These are phyloP conservation scores for Citrus reticulata DNA, from an alignment of 345 rosid genomes.

Conservation along the genomic window DNA sequence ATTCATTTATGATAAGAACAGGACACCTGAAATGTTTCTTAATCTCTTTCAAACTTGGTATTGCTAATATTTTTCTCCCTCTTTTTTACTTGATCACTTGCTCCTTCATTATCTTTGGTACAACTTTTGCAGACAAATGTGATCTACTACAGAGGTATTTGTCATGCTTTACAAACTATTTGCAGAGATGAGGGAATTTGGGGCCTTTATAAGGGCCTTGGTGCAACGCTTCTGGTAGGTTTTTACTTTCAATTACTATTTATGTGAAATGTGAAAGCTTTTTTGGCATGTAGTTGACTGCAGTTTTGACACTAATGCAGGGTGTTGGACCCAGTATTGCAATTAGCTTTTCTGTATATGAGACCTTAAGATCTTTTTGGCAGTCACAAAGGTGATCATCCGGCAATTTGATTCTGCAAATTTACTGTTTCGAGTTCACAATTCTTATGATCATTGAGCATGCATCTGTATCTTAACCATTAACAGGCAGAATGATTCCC, in stretches of 20 bases:
- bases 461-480: not conserved
- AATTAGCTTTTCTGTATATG: slow-evolving; percentile 84
- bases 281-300: not conserved
- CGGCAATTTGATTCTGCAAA: not conserved
- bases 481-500: slow-evolving; percentile 77
- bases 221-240: slow-evolving; percentile 80
- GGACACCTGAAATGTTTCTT: not conserved
- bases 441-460: not conserved
- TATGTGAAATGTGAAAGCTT: not conserved
- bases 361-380: slow-evolving; percentile 83
- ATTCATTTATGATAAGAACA: not conserved
- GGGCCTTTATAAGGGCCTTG: slow-evolving; percentile 92
- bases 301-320: slow-evolving; percentile 32
- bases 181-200: slow-evolving; percentile 68
- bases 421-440: not conserved
- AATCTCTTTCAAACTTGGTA: not conserved
- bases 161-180: slow-evolving; percentile 76
- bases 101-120: not conserved
- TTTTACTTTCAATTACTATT: not conserved
- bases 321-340: slow-evolving; percentile 96
- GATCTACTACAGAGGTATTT: slow-evolving; percentile 73
- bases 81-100: not conserved
- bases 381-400: slow-evolving; percentile 58
- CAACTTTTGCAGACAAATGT: slow-evolving; percentile 60
- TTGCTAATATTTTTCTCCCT: not conserved